These are phyloP conservation scores for Taxawa tesnikishii DNA, from an alignment of 2,329 filamentous ascomycete species.

Conservation along the genomic window DNA sequence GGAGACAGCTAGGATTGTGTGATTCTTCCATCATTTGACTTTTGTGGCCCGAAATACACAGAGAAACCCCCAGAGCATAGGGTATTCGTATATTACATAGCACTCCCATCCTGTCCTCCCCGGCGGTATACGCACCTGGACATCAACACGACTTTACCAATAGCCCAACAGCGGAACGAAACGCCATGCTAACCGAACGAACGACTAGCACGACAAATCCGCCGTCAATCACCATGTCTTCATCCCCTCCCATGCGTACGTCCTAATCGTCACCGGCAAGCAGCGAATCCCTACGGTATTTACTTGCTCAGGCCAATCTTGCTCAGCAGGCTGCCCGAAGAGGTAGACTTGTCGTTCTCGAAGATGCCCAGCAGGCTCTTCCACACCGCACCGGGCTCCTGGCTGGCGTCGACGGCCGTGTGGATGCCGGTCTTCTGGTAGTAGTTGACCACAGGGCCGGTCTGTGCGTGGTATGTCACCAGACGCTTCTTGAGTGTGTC, in stretches of 20 bases:
- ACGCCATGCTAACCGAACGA: neutral
- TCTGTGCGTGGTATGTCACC: constrained; percentile 87
- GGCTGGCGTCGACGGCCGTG: constrained; percentile 88
- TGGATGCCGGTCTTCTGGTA: constrained; percentile 98
- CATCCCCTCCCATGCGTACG: neutral
- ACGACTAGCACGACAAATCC: neutral
- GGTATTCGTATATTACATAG: neutral
- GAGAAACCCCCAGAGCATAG: neutral
- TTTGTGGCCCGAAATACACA: too few relatives aligned
- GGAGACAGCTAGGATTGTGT: too few relatives aligned
- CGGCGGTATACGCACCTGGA: too few relatives aligned
- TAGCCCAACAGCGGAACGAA: neutral
- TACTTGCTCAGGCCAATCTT: constrained; percentile 44
- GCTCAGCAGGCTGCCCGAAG: constrained; percentile 33
- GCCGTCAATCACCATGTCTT: neutral
- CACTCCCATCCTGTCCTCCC: too few relatives aligned
- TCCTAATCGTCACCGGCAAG: neutral
- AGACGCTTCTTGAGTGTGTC: constrained; percentile 93
- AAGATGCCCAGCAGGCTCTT: constrained; percentile 82
- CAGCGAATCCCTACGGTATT: too few relatives aligned
- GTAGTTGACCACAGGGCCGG: constrained; percentile 81
- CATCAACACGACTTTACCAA: neutral
- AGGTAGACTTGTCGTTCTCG: constrained; percentile 31
- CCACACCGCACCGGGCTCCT: constrained; percentile 94
- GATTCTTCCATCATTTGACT: too few relatives aligned